Base-by-base conservation (phyloP, 441 rosid genomes). In the Breynia disticha region DNA sequence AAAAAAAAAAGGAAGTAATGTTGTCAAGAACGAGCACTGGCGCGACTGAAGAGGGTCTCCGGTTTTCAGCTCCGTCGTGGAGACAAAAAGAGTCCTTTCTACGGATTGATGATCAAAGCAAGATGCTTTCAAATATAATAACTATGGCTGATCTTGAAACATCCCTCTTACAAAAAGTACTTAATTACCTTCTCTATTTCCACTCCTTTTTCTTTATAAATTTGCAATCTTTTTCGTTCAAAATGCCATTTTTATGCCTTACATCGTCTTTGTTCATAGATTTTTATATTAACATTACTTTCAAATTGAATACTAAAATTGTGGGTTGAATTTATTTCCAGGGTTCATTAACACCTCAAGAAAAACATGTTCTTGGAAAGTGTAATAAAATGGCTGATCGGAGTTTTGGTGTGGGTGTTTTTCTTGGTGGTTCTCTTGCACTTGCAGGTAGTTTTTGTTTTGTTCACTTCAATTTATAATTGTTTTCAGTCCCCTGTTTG, bases 401-500 rank as follows among this genome's bases (percentile, higher is more conserved):
- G 55, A 62, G 44, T 15, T 72, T 76, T 41, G 14, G 18, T 1
- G 38, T 19, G n/a, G 71, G 74, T 16, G 46, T 54, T 51, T 19
- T 66, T 19, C 42, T 49, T 64, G 82, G 79, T 18, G 72, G 64
- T 45, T 59, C 55, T 54, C 16, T 56, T 59, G 60, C 53, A 1
- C 64, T 66, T 74, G 65, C 72, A 57, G 80, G 87, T 81, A 48
- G n/a, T n/a, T n/a, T 46, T 57, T 48, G 9, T 5, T 37, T 1
- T 1, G 50, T 47, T 18, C 48, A 45, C 16, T 18, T 45, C n/a
- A 45, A 1, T 17, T 18, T 18, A n/a, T n/a, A n/a, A n/a, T n/a
- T n/a, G n/a, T n/a, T n/a, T n/a, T n/a, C n/a, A n/a, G n/a, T n/a
- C n/a, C n/a, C n/a, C n/a, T n/a, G n/a, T n/a, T n/a, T n/a, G n/a